These are phyloP conservation scores for Fusarium newnesense DNA, from an alignment of 2,329 filamentous ascomycete genomes.

Conservation along the genomic window DNA sequence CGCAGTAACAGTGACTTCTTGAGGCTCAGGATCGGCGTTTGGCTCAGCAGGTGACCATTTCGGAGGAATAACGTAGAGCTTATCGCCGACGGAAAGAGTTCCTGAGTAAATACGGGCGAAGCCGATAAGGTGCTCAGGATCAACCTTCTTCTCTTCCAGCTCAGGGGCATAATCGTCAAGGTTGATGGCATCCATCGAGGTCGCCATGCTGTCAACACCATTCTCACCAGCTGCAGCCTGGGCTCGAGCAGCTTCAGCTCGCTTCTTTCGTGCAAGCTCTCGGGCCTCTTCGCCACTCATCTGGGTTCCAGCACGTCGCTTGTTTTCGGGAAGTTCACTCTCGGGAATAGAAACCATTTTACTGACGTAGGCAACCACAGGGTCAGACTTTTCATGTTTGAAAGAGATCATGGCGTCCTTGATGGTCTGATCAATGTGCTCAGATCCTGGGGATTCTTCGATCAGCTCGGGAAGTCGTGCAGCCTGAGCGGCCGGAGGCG, in stretches of 20 bases:
- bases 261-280: conserved; percentile 86
- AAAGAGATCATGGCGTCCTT: conserved; percentile 87
- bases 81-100: conserved; percentile 87
- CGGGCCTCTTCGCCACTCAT: conserved; percentile 90
- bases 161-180: conserved; percentile 63
- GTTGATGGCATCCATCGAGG: conserved; percentile 69
- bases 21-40: conserved; percentile 75
- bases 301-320: conserved; percentile 70
- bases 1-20: conserved; percentile 85
- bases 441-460: conserved; percentile 79
- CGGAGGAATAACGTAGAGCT: conserved; percentile 88
- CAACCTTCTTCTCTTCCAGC: conserved; percentile 67
- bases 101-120: conserved; percentile 96
- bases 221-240: conserved; percentile 68
- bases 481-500: conserved; percentile 82
- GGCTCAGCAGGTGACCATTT: conserved; percentile 90
- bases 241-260: conserved; percentile 85
- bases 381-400: conserved; percentile 74
- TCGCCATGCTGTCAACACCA: conserved; percentile 66
- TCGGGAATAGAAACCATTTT: conserved; percentile 98
- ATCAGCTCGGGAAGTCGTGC: conserved; percentile 83
- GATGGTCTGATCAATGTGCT: conserved; percentile 74
- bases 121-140: conserved; percentile 90
- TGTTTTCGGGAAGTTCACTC: conserved; percentile 91
- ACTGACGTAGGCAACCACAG: conserved; percentile 93